Evolutionary conservation across 495 filamentous ascomycete species (phyloP), one percentile per base, ranked within the genome.

Genomic region (Choiromyces venosus): DNA sequence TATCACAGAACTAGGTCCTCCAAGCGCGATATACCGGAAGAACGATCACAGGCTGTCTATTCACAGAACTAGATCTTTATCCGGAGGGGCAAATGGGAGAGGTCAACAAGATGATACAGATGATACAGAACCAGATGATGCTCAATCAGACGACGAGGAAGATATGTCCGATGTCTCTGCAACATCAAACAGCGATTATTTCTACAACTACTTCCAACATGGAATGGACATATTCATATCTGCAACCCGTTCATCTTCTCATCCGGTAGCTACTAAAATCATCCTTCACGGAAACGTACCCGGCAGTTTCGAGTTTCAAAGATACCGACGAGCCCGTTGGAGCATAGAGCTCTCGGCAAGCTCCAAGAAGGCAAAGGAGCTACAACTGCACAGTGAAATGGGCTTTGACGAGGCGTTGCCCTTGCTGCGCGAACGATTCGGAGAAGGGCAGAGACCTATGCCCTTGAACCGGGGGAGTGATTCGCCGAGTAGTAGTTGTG

Each of bases 191-290:
- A 73, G 72, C 14, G 94, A 97, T 83, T 94, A 89, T 76, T 99
- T 97, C 82, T 96, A 93, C 82, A 97, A 97, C 79, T 99, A 98
- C 81, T 98, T 97, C 79, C 91, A 93, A 74, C 90, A 96, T 77
- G 95, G 95, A 3, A 92, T 99, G 78, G 95, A 99, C 82, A 87
- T 97, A n/a, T 88, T 97, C 66, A 86, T 99, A 21, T 97, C 94
- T 0, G 87, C 90, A 38, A 91, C 91, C 29, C 89, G 88, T 4
- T 83, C 84, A 4, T 85, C 89, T 1, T 91, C 90, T 9, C 84
- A 82, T 38, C 83, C 82, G 4, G 91, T 93, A 0, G 95, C 92
- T 16, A 94, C 92, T 7, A 98, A 99, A 81, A 82, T 99, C 18
- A 88, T 97, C 64, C 83, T 98, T 1, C 95, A 99, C 83, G 92